These are phyloP conservation scores for Pilaira anomala DNA, from an alignment of 192 early-diverging fungal species.

Conservation along the genomic window DNA sequence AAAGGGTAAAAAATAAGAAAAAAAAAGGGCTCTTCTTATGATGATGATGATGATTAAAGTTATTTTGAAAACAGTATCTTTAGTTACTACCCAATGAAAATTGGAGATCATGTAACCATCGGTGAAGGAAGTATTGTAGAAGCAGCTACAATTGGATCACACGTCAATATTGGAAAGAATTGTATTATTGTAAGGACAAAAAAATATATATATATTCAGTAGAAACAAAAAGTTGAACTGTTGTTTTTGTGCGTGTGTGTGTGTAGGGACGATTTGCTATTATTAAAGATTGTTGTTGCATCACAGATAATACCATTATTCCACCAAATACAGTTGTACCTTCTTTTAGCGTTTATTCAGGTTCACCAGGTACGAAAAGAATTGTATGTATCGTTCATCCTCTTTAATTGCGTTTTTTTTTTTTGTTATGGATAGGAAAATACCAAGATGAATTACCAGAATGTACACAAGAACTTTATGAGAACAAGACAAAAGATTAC, in stretches of 20 bases:
- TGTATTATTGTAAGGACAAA: constrained; percentile 82
- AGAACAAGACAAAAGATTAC: constrained; percentile 69
- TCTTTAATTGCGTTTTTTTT: no score
- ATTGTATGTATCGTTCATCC: not conserved
- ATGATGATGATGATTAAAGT: not conserved
- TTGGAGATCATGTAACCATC: constrained; percentile 89
- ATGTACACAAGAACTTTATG: constrained; percentile 78
- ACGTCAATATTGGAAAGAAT: constrained; percentile 89
- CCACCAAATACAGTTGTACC: constrained; percentile 90
- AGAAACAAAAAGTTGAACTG: not conserved
- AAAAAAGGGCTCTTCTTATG: not conserved
- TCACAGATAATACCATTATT: constrained; percentile 89
- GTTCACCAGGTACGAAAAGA: constrained; percentile 63
- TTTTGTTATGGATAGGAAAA: constrained; percentile 41
- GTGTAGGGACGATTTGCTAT: constrained; percentile 83
- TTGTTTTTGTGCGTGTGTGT: not conserved
- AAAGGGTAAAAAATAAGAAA: constrained; percentile 56
- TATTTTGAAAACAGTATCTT: constrained; percentile 60
- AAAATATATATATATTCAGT: not conserved
- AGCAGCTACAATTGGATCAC: constrained; percentile 87
- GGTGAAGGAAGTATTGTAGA: constrained; percentile 88
- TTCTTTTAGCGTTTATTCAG: constrained; percentile 86
- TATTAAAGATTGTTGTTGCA: constrained; percentile 90
- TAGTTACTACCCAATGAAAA: constrained; percentile 96
- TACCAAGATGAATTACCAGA: constrained; percentile 86